A percentile compares a stretch with the other conserved stretches of the same genome.
phyloP scores from a whole-genome alignment of 345 rosid genomes.

The Gossypium bickii region DNA sequence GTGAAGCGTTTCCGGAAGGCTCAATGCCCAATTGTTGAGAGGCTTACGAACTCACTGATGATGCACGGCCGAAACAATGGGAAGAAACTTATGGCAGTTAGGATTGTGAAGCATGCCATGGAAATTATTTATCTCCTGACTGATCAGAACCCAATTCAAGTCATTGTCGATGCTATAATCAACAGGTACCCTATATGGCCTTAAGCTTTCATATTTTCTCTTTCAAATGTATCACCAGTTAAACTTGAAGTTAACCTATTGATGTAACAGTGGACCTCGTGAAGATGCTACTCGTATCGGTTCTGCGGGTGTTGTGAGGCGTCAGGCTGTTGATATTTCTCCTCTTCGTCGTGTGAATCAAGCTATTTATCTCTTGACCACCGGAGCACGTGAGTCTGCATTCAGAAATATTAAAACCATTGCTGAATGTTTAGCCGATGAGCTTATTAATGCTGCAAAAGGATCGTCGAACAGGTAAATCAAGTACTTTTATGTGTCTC shows the following conservation, averaged over 20 bases:
- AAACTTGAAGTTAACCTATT: background rate
- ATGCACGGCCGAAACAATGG: conserved; percentile 82
- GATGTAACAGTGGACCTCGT: conserved; percentile 67
- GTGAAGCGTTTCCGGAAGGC: conserved; percentile 94
- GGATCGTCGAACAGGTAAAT: conserved; percentile 92
- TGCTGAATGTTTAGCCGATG: conserved; percentile 96
- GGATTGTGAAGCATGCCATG: conserved; percentile 84
- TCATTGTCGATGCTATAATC: conserved; percentile 80
- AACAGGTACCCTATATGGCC: conserved; percentile 51
- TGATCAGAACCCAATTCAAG: conserved; percentile 84
- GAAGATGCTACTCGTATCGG: conserved; percentile 98
- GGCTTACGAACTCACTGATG: conserved; percentile 93
- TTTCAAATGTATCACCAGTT: background rate
- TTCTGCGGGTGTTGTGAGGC: conserved; percentile 97
- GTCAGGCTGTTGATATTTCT: conserved; percentile 97
- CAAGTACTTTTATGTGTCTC: background rate
- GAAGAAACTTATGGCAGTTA: conserved; percentile 85
- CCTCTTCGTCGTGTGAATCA: conserved; percentile 90
- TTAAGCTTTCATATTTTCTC: background rate
- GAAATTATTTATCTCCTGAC: conserved; percentile 84
- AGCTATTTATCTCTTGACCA: conserved; percentile 76
- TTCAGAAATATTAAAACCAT: conserved; percentile 88
- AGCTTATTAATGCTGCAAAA: conserved; percentile 94
- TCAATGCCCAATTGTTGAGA: conserved; percentile 90
- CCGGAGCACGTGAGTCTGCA: conserved; percentile 95